Evolutionary conservation across 176 grass and related monocot genomes (phyloP).

Genomic region (Tillandsia fasciculata): DNA sequence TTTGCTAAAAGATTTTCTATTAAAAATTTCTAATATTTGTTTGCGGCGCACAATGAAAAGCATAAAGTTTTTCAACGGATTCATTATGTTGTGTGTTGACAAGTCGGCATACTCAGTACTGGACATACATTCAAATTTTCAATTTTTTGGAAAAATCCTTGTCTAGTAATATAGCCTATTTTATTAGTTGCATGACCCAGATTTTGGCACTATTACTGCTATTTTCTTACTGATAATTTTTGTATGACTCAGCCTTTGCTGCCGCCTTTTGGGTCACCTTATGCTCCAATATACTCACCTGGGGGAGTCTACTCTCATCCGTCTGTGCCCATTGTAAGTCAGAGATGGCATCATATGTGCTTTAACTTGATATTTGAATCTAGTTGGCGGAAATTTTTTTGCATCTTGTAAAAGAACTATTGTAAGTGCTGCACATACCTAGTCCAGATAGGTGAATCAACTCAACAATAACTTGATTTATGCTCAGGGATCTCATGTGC

Average conservation of each 20-base stretch:
- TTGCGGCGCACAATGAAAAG: too few species aligned
- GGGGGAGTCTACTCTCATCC: constrained; percentile 54
- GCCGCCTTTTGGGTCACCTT: constrained; percentile 54
- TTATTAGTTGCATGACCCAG: neutral
- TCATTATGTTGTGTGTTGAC: neutral
- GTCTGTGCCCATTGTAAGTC: constrained; percentile 56
- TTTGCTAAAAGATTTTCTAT: too few species aligned
- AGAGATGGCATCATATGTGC: constrained; percentile 5
- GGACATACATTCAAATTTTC: constrained; percentile 2
- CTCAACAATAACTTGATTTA: neutral
- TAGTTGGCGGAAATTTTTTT: too few species aligned
- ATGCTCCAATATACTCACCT: constrained; percentile 57
- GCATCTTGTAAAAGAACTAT: neutral
- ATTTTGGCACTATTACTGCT: constrained; percentile 2
- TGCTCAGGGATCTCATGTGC: constrained; percentile 11
- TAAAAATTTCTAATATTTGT: too few species aligned
- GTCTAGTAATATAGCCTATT: neutral
- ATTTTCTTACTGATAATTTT: neutral
- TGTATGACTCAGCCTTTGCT: constrained; percentile 36
- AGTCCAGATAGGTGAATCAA: neutral
- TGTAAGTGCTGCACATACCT: neutral
- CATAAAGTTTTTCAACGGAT: neutral
- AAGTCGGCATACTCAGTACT: neutral
- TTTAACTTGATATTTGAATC: neutral
- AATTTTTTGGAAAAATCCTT: too few species aligned